phyloP scores from a whole-genome alignment of 2,329 filamentous ascomycete species.

The Botrytis fragariae region DNA sequence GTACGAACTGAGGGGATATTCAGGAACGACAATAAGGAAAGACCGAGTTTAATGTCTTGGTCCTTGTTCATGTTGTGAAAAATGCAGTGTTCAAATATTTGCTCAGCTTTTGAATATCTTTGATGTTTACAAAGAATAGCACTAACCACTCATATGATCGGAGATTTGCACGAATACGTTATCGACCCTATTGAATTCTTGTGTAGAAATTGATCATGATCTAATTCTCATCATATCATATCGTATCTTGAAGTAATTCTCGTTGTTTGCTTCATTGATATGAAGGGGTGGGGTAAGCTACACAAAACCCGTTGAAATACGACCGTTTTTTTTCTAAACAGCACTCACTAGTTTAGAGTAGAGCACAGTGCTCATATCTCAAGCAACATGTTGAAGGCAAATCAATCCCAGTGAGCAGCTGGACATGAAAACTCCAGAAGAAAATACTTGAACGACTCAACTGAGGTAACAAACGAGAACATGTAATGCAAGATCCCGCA shows the following conservation, averaged over 20 bases:
- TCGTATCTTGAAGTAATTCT: neutral
- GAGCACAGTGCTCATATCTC: neutral
- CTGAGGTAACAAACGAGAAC: slow-evolving; percentile 13
- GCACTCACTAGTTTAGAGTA: neutral
- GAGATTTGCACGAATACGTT: slow-evolving; percentile 5
- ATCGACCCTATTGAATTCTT: neutral
- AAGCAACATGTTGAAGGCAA: neutral
- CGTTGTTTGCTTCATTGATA: neutral
- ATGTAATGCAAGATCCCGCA: slow-evolving; percentile 13
- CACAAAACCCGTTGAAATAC: neutral
- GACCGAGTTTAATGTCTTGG: neutral
- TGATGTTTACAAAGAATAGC: neutral
- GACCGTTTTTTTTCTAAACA: neutral
- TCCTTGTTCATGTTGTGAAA: slow-evolving; percentile 15
- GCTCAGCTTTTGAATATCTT: slow-evolving; percentile 1
- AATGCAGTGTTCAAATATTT: slow-evolving; percentile 18
- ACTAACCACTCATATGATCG: neutral
- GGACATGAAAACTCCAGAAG: neutral
- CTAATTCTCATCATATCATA: neutral
- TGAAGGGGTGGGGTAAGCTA: neutral
- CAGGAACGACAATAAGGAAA: slow-evolving; percentile 9
- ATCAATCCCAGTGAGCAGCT: neutral
- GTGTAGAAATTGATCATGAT: neutral
- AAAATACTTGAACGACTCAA: neutral
- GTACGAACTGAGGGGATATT: slow-evolving; percentile 11